phyloP scores from a whole-genome alignment of 345 rosid genomes.

The Euphorbia peplus region DNA sequence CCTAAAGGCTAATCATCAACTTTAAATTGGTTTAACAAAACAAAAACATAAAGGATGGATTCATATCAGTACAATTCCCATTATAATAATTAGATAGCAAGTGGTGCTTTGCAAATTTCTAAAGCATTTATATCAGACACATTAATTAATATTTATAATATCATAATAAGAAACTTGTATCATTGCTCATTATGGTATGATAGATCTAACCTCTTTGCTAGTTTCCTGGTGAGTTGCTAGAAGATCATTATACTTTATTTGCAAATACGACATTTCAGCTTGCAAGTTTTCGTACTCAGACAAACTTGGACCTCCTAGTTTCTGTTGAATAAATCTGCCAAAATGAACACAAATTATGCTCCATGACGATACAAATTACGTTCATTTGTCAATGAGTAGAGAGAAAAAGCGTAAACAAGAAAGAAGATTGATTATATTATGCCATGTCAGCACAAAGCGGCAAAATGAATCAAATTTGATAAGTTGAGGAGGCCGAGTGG shows the following conservation, averaged over 20 bases:
- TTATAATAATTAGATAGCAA: background rate
- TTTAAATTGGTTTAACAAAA: too few species aligned
- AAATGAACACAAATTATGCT: constrained; percentile 1
- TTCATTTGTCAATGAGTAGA: background rate
- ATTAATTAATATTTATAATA: background rate
- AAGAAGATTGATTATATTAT: background rate
- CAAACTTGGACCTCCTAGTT: constrained; percentile 71
- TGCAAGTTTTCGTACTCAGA: constrained; percentile 83
- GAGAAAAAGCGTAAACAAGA: background rate
- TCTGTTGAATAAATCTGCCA: constrained; percentile 75
- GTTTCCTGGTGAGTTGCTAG: constrained; percentile 61
- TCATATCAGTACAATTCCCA: background rate
- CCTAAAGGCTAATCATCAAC: too few species aligned
- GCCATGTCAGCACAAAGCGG: too few species aligned
- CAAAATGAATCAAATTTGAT: too few species aligned
- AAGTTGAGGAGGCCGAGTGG: too few species aligned
- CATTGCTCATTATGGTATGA: background rate
- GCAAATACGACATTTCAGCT: constrained; percentile 70
- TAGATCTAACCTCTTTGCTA: constrained; percentile 54
- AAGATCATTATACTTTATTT: constrained; percentile 62
- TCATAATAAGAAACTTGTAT: background rate
- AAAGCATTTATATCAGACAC: background rate
- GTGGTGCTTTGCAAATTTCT: background rate
- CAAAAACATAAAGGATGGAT: too few species aligned
- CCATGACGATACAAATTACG: background rate